These are phyloP conservation scores for Paramecium caudatum DNA, from an alignment of 73 alveolate species.

Conservation along the genomic window DNA sequence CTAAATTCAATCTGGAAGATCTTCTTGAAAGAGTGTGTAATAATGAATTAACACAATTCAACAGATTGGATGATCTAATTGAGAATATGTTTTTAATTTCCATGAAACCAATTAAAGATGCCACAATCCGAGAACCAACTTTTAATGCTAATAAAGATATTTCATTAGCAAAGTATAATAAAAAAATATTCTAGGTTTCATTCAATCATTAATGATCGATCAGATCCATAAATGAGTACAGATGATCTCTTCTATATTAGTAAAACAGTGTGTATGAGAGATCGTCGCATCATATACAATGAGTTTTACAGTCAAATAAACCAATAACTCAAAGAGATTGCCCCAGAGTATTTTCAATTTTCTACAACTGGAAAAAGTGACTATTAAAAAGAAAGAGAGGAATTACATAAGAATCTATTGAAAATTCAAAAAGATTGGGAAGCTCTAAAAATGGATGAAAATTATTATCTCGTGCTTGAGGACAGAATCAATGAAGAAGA, in stretches of 20 bases:
- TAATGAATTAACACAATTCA: neutral
- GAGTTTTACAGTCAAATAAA: conserved; percentile 39
- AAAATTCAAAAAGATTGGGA: conserved; percentile 40
- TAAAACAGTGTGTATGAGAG: conserved; percentile 56
- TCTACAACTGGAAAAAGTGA: conserved; percentile 11
- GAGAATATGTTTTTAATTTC: conserved; percentile 35
- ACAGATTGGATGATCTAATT: neutral
- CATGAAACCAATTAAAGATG: conserved; percentile 34
- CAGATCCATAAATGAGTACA: conserved; percentile 3
- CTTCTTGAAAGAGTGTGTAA: conserved; percentile 5
- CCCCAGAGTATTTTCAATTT: conserved; percentile 54
- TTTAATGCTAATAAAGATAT: neutral
- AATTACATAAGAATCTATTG: conserved; percentile 29
- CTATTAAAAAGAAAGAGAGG: conserved; percentile 52
- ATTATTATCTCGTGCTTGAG: neutral
- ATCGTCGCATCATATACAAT: conserved; percentile 24
- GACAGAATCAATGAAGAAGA: conserved; percentile 49
- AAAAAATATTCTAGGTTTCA: neutral
- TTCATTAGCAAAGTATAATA: neutral
- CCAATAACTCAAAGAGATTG: conserved; percentile 24
- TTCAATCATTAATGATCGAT: conserved; percentile 15
- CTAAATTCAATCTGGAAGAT: conserved; percentile 45
- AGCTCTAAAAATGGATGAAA: conserved; percentile 51
- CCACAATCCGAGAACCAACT: neutral
- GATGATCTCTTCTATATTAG: conserved; percentile 21